Conservation (phyloP, 371 early-diverging fungal species). For the Zychaea mexicana region DNA sequence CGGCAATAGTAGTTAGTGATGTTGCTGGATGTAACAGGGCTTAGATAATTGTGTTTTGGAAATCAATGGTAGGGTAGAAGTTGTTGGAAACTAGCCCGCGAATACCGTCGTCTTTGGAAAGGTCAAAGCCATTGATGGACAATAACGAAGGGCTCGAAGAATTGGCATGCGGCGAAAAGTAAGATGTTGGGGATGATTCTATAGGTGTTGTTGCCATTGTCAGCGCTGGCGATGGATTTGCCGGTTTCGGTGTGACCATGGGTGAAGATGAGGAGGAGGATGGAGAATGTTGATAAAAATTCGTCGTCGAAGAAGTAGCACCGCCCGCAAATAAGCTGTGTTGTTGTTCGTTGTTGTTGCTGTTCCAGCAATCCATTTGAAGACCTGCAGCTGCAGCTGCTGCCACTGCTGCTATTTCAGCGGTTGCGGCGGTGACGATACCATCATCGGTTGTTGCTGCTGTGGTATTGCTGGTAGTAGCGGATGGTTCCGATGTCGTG, state of each 20-base stretch:
- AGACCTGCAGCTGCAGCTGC: not conserved
- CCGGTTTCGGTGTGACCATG: not conserved
- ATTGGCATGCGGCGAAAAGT: conserved; percentile 6
- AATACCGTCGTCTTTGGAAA: not conserved
- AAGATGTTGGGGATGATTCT: conserved; percentile 9
- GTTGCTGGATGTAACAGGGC: no score
- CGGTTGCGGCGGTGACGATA: not conserved
- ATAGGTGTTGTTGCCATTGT: conserved; percentile 14
- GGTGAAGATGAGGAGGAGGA: conserved; percentile 7
- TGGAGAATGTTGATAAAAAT: conserved; percentile 1
- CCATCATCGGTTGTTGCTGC: not conserved
- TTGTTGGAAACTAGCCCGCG: not conserved
- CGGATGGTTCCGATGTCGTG: not conserved
- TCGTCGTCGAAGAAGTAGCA: not conserved
- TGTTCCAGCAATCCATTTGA: not conserved
- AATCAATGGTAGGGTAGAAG: conserved; percentile 1
- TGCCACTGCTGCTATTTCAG: not conserved
- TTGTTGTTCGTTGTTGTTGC: not conserved
- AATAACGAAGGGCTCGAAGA: not conserved
- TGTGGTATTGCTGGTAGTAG: not conserved
- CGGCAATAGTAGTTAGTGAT: no score
- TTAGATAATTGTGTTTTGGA: not conserved
- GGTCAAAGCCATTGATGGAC: not conserved
- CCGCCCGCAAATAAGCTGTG: conserved; percentile 1
- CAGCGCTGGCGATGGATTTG: conserved; percentile 2